These are phyloP conservation scores for Phytophthora citrophthora DNA, from an alignment of 352 stramenopile species.

Conservation along the genomic window DNA sequence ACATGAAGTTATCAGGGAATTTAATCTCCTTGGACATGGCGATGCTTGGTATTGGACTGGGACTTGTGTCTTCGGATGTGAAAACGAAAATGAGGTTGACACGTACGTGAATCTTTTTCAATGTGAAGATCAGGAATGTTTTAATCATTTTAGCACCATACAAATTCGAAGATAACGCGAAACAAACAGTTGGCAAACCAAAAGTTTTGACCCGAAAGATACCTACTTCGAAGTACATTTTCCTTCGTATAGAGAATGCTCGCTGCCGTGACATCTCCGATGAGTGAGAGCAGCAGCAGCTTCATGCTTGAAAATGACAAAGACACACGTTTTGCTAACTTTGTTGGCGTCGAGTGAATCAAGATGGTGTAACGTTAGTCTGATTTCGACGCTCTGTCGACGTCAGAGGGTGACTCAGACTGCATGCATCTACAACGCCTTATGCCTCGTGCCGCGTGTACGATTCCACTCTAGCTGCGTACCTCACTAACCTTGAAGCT, in stretches of 20 bases:
- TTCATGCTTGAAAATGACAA: no score
- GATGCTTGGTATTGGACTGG: not conserved
- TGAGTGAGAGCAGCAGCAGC: no score
- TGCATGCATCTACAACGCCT: not conserved
- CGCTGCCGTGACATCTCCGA: no score
- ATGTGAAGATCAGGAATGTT: conserved; percentile 11
- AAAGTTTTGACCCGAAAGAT: no score
- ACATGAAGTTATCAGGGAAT: conserved; percentile 79
- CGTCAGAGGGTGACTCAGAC: conserved; percentile 3
- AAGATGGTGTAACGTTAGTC: conserved; percentile 4
- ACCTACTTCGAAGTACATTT: no score
- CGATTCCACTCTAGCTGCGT: conserved; percentile 57
- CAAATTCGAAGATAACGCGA: not conserved
- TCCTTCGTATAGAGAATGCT: no score
- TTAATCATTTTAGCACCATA: conserved; percentile 2
- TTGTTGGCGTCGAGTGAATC: no score
- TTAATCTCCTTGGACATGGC: conserved; percentile 39
- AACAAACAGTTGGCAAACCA: no score
- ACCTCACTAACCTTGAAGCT: conserved; percentile 39
- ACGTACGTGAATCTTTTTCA: not conserved
- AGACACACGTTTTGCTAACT: no score
- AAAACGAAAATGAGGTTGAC: conserved; percentile 22
- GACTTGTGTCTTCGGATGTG: conserved; percentile 11
- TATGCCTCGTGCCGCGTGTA: conserved; percentile 41
- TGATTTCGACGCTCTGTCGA: conserved; percentile 10